These are phyloP conservation scores for Clarireedia paspali DNA, from an alignment of 2,329 filamentous ascomycete genomes.

Conservation along the genomic window DNA sequence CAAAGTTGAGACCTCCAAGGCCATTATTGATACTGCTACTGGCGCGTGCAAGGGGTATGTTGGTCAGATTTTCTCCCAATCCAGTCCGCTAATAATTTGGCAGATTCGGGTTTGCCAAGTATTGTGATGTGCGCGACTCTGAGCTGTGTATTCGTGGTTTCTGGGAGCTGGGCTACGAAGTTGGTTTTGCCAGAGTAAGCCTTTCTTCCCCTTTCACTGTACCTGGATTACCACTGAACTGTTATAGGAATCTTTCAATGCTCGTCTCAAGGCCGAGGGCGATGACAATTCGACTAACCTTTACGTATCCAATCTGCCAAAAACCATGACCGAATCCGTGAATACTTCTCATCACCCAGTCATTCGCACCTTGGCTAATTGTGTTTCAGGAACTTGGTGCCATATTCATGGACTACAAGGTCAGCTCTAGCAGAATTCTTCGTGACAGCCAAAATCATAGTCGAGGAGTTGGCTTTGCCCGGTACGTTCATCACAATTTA, in stretches of 20 bases:
- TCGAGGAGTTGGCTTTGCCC: slow-evolving; percentile 93
- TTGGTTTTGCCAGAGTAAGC: slow-evolving; percentile 85
- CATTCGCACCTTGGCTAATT: slow-evolving; percentile 20
- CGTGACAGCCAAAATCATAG: slow-evolving; percentile 87
- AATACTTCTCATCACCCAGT: slow-evolving; percentile 29
- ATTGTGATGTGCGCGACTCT: slow-evolving; percentile 76
- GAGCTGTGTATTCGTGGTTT: slow-evolving; percentile 96
- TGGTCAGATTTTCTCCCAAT: slow-evolving; percentile 23
- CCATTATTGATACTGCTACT: slow-evolving; percentile 91
- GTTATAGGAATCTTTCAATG: slow-evolving; percentile 87
- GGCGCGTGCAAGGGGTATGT: slow-evolving; percentile 89
- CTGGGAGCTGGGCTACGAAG: slow-evolving; percentile 90
- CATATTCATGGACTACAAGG: slow-evolving; percentile 73
- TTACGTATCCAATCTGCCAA: slow-evolving; percentile 95
- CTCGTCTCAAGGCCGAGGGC: slow-evolving; percentile 91
- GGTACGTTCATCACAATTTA: slow-evolving; percentile 46
- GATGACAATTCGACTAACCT: slow-evolving; percentile 88
- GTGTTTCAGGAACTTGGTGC: slow-evolving; percentile 59
- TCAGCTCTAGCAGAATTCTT: slow-evolving; percentile 91
- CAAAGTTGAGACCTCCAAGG: slow-evolving; percentile 92
- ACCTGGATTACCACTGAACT: slow-evolving; percentile 19
- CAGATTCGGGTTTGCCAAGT: slow-evolving; percentile 97
- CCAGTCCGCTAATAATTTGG: slow-evolving; percentile 3
- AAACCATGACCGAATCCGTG: slow-evolving; percentile 84
- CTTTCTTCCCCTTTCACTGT: slow-evolving; percentile 1